A percentile compares a stretch with the other conserved stretches of the same genome.
These are phyloP conservation scores for Jaenimonas drosophilae DNA, from an alignment of 208 protist species.

Conservation along the genomic window DNA sequence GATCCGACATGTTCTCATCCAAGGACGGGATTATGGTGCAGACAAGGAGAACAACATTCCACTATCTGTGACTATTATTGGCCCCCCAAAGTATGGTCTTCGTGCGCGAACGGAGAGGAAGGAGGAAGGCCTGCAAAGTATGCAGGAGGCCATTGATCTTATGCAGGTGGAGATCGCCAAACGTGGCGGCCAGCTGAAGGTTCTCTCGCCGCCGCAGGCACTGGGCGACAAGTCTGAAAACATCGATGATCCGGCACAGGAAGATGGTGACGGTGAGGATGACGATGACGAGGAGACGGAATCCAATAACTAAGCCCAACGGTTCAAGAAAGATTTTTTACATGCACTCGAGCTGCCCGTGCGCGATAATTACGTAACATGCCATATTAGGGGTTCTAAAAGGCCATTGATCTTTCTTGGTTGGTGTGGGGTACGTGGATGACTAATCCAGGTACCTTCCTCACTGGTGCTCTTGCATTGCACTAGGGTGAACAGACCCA, in stretches of 20 bases:
- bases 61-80: constrained; percentile 92
- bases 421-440: too few relatives aligned
- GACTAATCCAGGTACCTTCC: too few relatives aligned
- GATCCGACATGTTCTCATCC: constrained; percentile 91
- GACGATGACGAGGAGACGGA: constrained; percentile 75
- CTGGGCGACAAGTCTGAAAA: too few relatives aligned
- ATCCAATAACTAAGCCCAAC: constrained; percentile 10
- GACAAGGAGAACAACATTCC: constrained; percentile 58
- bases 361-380: too few relatives aligned
- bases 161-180: constrained; percentile 87
- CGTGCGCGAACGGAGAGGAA: constrained; percentile 89
- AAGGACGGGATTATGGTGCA: constrained; percentile 79
- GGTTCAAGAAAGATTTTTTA: constrained; percentile 1
- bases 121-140: constrained; percentile 83
- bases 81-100: constrained; percentile 94
- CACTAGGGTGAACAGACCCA: too few relatives aligned
- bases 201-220: constrained; percentile 75
- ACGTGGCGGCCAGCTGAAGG: constrained; percentile 76
- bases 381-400: too few relatives aligned
- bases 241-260: constrained; percentile 21
- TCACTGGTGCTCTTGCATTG: too few relatives aligned
- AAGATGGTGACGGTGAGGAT: constrained; percentile 40
- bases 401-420: too few relatives aligned
- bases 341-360: not conserved
- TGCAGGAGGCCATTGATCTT: constrained; percentile 86